phyloP scores from a whole-genome alignment of 2,329 filamentous ascomycete genomes.

The Thermothelomyces thermophilus region DNA sequence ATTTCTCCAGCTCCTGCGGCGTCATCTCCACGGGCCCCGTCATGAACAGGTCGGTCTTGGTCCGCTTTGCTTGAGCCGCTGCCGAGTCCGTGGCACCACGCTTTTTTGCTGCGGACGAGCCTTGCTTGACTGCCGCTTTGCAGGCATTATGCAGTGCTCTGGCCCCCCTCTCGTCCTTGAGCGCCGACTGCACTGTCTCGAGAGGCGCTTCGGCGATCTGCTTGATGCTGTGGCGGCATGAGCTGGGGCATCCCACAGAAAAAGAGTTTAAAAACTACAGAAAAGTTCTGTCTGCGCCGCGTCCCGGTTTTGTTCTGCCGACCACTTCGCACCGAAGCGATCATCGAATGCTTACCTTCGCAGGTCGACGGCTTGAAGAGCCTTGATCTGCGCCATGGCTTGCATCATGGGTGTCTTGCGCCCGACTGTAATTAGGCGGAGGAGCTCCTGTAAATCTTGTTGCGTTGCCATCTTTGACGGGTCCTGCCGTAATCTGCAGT shows the following conservation, averaged over 20 bases:
- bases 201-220: constrained; percentile 47
- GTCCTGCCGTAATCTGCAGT: not conserved
- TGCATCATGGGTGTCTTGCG: constrained; percentile 54
- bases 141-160: constrained; percentile 48
- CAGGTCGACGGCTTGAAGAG: constrained; percentile 48
- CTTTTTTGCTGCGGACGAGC: constrained; percentile 24
- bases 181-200: constrained; percentile 38
- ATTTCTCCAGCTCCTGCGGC: constrained; percentile 55
- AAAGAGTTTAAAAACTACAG: not conserved
- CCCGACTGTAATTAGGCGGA: constrained; percentile 50
- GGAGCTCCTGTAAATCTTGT: constrained; percentile 54
- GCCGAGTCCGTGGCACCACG: constrained; percentile 25
- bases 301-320: no score
- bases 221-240: constrained; percentile 37
- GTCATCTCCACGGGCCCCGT: constrained; percentile 32
- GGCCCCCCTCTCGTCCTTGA: constrained; percentile 44
- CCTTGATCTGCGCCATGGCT: constrained; percentile 52
- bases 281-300: not conserved
- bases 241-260: not conserved
- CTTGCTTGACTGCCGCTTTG: constrained; percentile 44
- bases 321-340: not conserved
- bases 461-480: constrained; percentile 49
- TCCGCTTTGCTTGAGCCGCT: constrained; percentile 29
- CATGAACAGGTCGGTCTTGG: constrained; percentile 28
- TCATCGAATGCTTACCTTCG: constrained; percentile 42